Evolutionary conservation across 2,329 filamentous ascomycete species (phyloP).

Genomic region (Cercospora sojina): DNA sequence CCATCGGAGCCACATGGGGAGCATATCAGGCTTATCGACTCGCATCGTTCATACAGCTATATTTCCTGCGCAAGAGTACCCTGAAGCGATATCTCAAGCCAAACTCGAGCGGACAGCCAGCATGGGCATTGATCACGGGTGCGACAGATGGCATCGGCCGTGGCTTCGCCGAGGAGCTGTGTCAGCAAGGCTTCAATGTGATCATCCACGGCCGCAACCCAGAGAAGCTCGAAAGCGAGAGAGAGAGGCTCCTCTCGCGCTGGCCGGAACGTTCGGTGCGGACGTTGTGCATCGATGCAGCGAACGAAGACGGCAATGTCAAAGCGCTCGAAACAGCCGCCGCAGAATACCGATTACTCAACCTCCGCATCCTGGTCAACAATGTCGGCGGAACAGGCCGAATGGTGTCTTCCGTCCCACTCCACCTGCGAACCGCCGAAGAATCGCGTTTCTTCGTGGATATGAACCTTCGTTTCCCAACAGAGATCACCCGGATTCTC

Average conservation of each 20-base stretch:
- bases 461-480: constrained; percentile 53
- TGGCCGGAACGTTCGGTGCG: constrained; percentile 44
- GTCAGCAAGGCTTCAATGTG: constrained; percentile 54
- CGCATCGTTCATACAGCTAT: constrained; percentile 26
- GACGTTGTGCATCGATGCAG: constrained; percentile 37
- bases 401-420: constrained; percentile 38
- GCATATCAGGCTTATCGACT: constrained; percentile 26
- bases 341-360: constrained; percentile 33
- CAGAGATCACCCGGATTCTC: constrained; percentile 50
- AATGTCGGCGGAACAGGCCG: constrained; percentile 52
- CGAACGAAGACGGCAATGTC: constrained; percentile 35
- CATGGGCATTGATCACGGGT: constrained; percentile 42
- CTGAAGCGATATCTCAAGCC: constrained; percentile 26
- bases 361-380: constrained; percentile 57
- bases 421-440: constrained; percentile 40
- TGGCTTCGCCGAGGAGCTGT: constrained; percentile 54
- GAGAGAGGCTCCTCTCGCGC: constrained; percentile 41
- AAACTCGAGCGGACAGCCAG: constrained; percentile 12
- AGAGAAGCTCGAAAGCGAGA: constrained; percentile 49
- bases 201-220: constrained; percentile 58
- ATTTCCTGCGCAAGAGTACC: constrained; percentile 31
- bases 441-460: constrained; percentile 48
- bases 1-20: constrained; percentile 25
- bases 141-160: constrained; percentile 57
- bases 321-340: constrained; percentile 44